These are phyloP conservation scores for Agroathelia rolfsii DNA, from an alignment of 1,284 basidiomycete species.

Conservation along the genomic window DNA sequence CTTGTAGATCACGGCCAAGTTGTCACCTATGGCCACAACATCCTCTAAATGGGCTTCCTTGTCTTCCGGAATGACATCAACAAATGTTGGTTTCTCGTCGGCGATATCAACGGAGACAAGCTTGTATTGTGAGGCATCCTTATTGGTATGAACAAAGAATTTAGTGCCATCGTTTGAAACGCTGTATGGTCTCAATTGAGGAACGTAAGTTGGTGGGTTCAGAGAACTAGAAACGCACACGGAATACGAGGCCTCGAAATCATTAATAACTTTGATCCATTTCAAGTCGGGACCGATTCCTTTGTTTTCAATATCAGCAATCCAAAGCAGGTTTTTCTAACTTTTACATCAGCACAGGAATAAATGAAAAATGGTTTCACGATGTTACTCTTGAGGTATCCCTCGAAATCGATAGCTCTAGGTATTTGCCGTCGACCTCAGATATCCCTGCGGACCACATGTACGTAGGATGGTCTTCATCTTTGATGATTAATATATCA, in stretches of 20 bases:
- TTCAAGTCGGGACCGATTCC: conserved; percentile 52
- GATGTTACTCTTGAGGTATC: conserved; percentile 52
- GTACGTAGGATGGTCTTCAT: conserved; percentile 55
- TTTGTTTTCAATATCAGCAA: conserved; percentile 52
- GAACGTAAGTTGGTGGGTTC: conserved; percentile 1
- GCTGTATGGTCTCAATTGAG: conserved; percentile 23
- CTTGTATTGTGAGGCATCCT: conserved; percentile 57
- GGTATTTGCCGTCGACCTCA: conserved; percentile 55
- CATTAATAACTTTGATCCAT: conserved; percentile 61
- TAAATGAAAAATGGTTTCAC: conserved; percentile 1
- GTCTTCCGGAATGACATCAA: conserved; percentile 67
- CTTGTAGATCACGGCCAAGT: conserved; percentile 61
- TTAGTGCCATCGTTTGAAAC: conserved; percentile 58
- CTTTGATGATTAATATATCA: conserved; percentile 58
- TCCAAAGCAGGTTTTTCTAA: conserved; percentile 69
- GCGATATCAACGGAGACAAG: conserved; percentile 58
- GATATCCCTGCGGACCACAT: conserved; percentile 52
- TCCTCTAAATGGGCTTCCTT: conserved; percentile 50
- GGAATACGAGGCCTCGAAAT: conserved; percentile 52
- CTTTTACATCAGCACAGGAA: conserved; percentile 6
- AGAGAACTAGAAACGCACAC: conserved; percentile 33
- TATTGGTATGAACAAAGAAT: conserved; percentile 60
- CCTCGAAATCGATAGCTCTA: conserved; percentile 43
- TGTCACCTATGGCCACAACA: conserved; percentile 43
- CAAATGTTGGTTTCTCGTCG: conserved; percentile 35